Evolutionary conservation across 805 yeast species (phyloP).

Genomic region (Lipomyces starkeyi): DNA sequence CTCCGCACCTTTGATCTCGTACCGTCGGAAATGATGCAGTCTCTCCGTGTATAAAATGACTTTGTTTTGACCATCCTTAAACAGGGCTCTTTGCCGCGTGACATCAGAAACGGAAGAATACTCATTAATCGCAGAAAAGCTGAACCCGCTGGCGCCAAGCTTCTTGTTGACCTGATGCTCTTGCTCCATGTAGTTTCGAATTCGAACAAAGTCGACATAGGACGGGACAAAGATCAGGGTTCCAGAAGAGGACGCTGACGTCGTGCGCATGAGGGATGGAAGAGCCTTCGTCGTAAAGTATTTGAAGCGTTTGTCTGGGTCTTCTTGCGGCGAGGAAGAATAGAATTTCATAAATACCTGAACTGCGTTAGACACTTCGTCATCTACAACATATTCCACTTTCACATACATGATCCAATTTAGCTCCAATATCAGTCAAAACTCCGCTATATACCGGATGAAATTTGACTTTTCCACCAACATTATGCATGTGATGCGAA

Average conservation of each 20-base stretch:
- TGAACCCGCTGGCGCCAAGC: slow-evolving; percentile 55
- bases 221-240: slow-evolving; percentile 81
- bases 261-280: slow-evolving; percentile 69
- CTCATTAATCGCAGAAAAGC: slow-evolving; percentile 58
- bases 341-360: slow-evolving; percentile 69
- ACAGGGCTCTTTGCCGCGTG: slow-evolving; percentile 71
- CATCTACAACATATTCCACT: not conserved
- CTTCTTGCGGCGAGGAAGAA: slow-evolving; percentile 56
- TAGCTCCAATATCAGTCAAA: slow-evolving; percentile 68
- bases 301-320: slow-evolving; percentile 83
- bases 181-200: slow-evolving; percentile 68
- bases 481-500: slow-evolving; percentile 46
- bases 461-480: slow-evolving; percentile 48
- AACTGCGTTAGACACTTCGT: not conserved
- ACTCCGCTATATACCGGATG: slow-evolving; percentile 58
- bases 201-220: slow-evolving; percentile 81
- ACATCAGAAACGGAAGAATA: slow-evolving; percentile 76
- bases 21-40: slow-evolving; percentile 88
- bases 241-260: slow-evolving; percentile 64
- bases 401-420: slow-evolving; percentile 50
- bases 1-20: slow-evolving; percentile 82
- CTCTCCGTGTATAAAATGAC: slow-evolving; percentile 91
- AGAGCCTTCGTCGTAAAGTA: slow-evolving; percentile 74
- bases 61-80: slow-evolving; percentile 65
- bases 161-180: slow-evolving; percentile 52